Conservation (phyloP, 148 eudicot species). For the Beta vulgaris region DNA sequence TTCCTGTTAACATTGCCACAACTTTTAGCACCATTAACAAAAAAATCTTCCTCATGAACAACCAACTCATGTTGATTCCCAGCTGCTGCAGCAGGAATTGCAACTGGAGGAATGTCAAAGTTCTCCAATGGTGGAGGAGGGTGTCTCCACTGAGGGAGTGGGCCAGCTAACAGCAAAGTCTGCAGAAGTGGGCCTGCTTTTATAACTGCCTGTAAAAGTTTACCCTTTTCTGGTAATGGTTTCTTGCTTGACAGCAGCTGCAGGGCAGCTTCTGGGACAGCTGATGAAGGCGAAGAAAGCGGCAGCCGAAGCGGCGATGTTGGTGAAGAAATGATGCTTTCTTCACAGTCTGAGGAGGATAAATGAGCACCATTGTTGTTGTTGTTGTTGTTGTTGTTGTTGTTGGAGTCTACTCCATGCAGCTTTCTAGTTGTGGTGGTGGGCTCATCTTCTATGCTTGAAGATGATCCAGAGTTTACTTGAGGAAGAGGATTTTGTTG, state of each 20-base stretch:
- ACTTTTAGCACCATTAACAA: conserved; percentile 2
- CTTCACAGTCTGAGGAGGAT: conserved; percentile 29
- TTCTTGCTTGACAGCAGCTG: conserved; percentile 26
- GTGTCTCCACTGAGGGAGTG: conserved; percentile 84
- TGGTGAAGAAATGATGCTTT: conserved; percentile 30
- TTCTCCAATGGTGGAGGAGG: conserved; percentile 72
- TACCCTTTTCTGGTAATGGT: conserved; percentile 74
- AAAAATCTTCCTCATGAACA: not conserved
- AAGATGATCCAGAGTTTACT: conserved; percentile 17
- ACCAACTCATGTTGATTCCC: not conserved
- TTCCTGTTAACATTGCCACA: conserved; percentile 24
- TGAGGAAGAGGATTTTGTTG: not conserved
- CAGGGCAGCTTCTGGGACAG: conserved; percentile 18
- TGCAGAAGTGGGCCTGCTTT: conserved; percentile 85
- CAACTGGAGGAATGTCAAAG: conserved; percentile 68
- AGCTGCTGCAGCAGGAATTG: conserved; percentile 12
- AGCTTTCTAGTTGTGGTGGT: conserved; percentile 2
- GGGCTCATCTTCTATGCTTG: conserved; percentile 19
- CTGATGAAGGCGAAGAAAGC: not conserved
- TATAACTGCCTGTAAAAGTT: conserved; percentile 73
- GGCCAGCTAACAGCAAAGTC: conserved; percentile 77
- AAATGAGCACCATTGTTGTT: not conserved
- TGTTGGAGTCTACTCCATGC: not conserved
- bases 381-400: not conserved
- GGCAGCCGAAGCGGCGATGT: not conserved